Conservation (phyloP, 441 rosid species). For the Hypseocharis bilobata region DNA sequence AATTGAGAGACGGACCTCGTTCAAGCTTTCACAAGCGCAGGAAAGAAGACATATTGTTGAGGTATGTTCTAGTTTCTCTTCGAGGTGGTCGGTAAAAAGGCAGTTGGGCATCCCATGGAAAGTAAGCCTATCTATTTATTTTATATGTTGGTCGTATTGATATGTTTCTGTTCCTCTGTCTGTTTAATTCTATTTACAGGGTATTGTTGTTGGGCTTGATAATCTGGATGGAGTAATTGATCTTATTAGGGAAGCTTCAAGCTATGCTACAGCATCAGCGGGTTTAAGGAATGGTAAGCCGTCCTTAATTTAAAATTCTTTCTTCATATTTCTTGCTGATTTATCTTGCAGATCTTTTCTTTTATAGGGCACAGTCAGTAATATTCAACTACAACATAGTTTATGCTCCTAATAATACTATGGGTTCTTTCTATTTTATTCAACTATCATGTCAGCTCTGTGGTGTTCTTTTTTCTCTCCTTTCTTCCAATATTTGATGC, state of each 20-base stretch:
- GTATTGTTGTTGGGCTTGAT: slow-evolving; percentile 75
- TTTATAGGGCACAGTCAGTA: not conserved
- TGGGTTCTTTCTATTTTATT: not conserved
- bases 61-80: slow-evolving; percentile 36
- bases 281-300: slow-evolving; percentile 50
- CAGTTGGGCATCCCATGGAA: not conserved
- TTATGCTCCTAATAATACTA: not conserved
- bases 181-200: slow-evolving; percentile 41
- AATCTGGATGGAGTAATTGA: slow-evolving; percentile 64
- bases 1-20: slow-evolving; percentile 75
- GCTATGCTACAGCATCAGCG: slow-evolving; percentile 61
- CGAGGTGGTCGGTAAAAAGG: not conserved
- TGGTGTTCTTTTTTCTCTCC: too few species aligned
- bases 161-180: not conserved
- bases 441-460: not conserved
- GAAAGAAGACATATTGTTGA: slow-evolving; percentile 79
- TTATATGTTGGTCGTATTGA: not conserved
- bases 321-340: not conserved
- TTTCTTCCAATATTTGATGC: not conserved
- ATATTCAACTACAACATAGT: not conserved
- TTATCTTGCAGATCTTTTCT: not conserved
- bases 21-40: slow-evolving; percentile 77
- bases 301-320: not conserved
- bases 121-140: not conserved
- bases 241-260: slow-evolving; percentile 53